These are phyloP conservation scores for Trichoderma orchidacearum DNA, from an alignment of 495 filamentous ascomycete species.

Conservation along the genomic window DNA sequence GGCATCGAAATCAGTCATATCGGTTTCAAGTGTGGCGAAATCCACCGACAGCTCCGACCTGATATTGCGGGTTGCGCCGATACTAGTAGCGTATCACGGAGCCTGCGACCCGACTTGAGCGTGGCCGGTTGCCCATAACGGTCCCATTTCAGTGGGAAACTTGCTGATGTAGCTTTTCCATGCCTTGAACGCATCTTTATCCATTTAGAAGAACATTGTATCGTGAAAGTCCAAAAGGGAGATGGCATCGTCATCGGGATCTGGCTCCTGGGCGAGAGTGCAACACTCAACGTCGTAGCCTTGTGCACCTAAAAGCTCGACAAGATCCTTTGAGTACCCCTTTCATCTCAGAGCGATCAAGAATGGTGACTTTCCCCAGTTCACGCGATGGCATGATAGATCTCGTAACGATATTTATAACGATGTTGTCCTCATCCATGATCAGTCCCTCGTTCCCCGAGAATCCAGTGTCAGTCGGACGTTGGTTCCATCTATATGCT, in stretches of 20 bases:
- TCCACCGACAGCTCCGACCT: neutral
- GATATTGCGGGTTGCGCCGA: neutral
- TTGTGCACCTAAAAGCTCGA: neutral
- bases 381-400: no score
- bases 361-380: neutral
- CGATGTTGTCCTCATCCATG: conserved; percentile 1
- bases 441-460: conserved; percentile 14
- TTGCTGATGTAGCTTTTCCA: neutral
- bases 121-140: conserved; percentile 4
- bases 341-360: neutral
- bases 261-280: conserved; percentile 1
- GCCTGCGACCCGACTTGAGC: conserved; percentile 2
- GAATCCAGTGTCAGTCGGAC: conserved; percentile 18
- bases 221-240: conserved; percentile 6
- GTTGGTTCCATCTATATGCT: conserved; percentile 16
- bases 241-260: conserved; percentile 5
- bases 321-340: neutral
- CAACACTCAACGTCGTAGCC: neutral
- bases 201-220: conserved; percentile 10
- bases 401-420: neutral
- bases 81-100: neutral
- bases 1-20: neutral
- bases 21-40: neutral
- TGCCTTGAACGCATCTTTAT: neutral
- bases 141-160: neutral